Base-by-base conservation (phyloP, 345 rosid species). In the Hibiscus trionum region DNA sequence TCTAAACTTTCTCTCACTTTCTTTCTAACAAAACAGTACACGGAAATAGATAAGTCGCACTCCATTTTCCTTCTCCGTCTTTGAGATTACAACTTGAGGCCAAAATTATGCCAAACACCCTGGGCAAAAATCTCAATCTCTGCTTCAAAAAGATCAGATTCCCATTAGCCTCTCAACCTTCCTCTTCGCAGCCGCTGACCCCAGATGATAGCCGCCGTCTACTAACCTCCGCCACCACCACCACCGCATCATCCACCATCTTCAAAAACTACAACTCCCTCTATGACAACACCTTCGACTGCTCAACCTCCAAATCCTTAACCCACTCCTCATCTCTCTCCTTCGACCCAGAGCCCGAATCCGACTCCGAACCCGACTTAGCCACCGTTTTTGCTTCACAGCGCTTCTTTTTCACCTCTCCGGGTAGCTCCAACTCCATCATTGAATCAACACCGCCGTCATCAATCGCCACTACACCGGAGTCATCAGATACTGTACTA, bases 341-440 rank as follows among this genome's bases (percentile, higher is more conserved):
- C 39, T 49, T 61, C 10, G 66, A 60, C 4, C 37, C 37, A 5
- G 37, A 39, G 5, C 63, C 75, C 71, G 69, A 77, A 17, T 31
- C 81, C 75, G 71, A 75, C 14, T 57, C 72, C 24, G 84, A 80
- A 55, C 94, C 90, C 42, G 94, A 90, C 73, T 83, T 93, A 74
- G 84, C 93, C 75, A 73, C 90, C 57, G 82, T 81, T 21, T 84
- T 83, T 65, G 91, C 98, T 72, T 88, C 97, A 11, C 87, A 83
- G 12, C 95, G 96, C 63, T 91, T 94, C 90, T 94, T 94, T 82
- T 87, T 90, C 89, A 83, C 97, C 66, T 84, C 91, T 2, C 98
- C 98, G 0, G 97, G 98, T 42, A 83, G 80, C 19, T 94, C 98
- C 70, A 94, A 88, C 85, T 91, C 96, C 85, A 91, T 94, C 78